Evolutionary conservation across 2,329 filamentous ascomycete genomes (phyloP).

Genomic region (Lachnellula subtilissima): DNA sequence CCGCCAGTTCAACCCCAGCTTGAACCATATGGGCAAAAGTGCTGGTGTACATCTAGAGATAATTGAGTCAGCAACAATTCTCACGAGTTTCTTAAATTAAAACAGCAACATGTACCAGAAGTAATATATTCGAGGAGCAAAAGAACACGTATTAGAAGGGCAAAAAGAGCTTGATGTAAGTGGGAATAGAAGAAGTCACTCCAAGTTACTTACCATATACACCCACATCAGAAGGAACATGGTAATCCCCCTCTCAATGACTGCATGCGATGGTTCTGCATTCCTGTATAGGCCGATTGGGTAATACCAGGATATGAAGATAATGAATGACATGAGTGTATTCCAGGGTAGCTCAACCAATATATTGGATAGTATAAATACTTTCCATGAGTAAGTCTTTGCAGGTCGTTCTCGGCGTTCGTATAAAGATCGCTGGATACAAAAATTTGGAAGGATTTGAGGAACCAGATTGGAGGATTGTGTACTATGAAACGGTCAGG

Average conservation of each 20-base stretch:
- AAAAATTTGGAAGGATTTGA: constrained; percentile 64
- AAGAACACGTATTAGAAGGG: constrained; percentile 32
- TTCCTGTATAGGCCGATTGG: constrained; percentile 63
- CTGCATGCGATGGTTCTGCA: constrained; percentile 19
- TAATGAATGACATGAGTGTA: constrained; percentile 65
- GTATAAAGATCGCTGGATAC: constrained; percentile 47
- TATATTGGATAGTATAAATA: constrained; percentile 43
- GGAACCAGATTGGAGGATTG: constrained; percentile 57
- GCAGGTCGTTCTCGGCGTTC: constrained; percentile 42
- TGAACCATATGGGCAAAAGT: constrained; percentile 80
- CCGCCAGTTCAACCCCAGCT: constrained; percentile 67
- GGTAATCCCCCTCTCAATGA: constrained; percentile 39
- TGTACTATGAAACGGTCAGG: constrained; percentile 47
- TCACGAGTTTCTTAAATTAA: neutral
- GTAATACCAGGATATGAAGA: constrained; percentile 82
- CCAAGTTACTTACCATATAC: too few species aligned
- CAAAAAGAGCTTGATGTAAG: too few species aligned
- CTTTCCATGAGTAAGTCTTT: constrained; percentile 34
- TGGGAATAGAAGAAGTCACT: too few species aligned
- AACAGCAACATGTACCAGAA: constrained; percentile 77
- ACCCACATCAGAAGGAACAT: constrained; percentile 67
- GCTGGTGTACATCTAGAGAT: constrained; percentile 70
- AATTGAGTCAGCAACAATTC: too few species aligned
- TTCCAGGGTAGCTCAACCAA: constrained; percentile 85
- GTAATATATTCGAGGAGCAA: constrained; percentile 70